Base-by-base conservation (phyloP, 106 monocot species). In the Dendrobium huoshanense region DNA sequence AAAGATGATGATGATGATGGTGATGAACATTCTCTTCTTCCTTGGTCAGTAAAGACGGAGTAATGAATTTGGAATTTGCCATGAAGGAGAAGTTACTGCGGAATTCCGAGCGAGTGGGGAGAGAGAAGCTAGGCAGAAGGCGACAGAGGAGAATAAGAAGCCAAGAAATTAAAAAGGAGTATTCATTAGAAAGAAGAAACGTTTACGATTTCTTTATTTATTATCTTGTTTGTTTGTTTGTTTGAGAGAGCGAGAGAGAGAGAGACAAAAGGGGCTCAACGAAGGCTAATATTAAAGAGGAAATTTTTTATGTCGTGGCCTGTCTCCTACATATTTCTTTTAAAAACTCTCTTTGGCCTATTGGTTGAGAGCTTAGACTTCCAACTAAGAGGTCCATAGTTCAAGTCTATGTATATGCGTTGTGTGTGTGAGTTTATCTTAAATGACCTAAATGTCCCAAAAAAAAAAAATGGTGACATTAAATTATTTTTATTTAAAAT, bases 31-130 rank as follows among this genome's bases (percentile, higher is more conserved):
- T 75, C 25, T 44, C 75, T 45, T 75, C 75, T 29, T 24, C 75
- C 10, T 18, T 42, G 24, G 10, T 15, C 9, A 11, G 31, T 24
- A 16, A 68, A 68, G 45, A 51, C 43, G 11, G 9, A 9, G 22
- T 24, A 9, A 55, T 80, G 79, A 17, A 68, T 48, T 72, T 80
- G 47, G 81, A 75, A 24, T 51, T 43, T 9, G 54, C 70, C 77
- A 77, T 54, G 77, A 31, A 43, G 1, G 43, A n/a, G 48, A 27
- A 40, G 72, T 40, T 4, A 11, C 9, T 13, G 72, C 2, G 33
- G 40, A 72, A 37, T 72, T 40, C 72, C 15, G 72, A 40, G 72
- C 33, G 40, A 16, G 7, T 2, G 13, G 37, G 27, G 72, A 70
- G 61, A 64, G 64, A 72, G 33, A 72, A 33, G 72, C 33, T 72